Conservation (phyloP, 2,329 filamentous ascomycete species). For the Ophiostoma ips region DNA sequence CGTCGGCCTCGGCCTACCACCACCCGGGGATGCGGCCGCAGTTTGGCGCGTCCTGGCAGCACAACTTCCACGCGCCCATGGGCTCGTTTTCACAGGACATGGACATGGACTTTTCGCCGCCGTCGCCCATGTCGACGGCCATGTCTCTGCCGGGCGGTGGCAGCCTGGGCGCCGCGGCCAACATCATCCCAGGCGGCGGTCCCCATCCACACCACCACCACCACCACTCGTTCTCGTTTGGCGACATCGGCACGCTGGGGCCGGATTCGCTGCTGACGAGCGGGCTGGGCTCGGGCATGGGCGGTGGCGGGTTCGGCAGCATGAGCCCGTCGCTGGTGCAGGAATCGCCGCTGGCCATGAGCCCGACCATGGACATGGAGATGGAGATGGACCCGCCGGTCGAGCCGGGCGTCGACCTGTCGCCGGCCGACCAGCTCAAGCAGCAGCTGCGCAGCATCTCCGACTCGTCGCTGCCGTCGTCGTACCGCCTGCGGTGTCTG, state of each 20-base stretch:
- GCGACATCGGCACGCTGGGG: slow-evolving; percentile 1
- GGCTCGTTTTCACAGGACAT: slow-evolving; percentile 12
- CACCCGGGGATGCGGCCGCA: slow-evolving; percentile 15
- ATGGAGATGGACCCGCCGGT: slow-evolving; percentile 2
- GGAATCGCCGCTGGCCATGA: slow-evolving; percentile 10
- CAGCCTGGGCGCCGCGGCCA: slow-evolving; percentile 10
- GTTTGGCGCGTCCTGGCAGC: slow-evolving; percentile 14
- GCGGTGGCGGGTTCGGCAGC: slow-evolving; percentile 4
- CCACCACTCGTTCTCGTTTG: slow-evolving; percentile 10
- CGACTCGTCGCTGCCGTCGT: slow-evolving; percentile 16
- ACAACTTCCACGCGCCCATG: slow-evolving; percentile 13
- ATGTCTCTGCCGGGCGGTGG: slow-evolving; percentile 5
- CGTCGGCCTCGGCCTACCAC: slow-evolving; percentile 4
- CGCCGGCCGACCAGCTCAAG: slow-evolving; percentile 16
- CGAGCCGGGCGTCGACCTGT: slow-evolving; percentile 12
- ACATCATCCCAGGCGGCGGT: slow-evolving; percentile 7
- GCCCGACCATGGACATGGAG: slow-evolving; percentile 1
- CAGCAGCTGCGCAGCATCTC: slow-evolving; percentile 18
- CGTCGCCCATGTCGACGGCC: slow-evolving; percentile 12
- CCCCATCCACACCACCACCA: background rate
- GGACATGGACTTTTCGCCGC: slow-evolving; percentile 14
- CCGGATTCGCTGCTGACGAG: slow-evolving; percentile 4
- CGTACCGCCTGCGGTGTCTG: slow-evolving; percentile 16
- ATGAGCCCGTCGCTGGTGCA: slow-evolving; percentile 13
- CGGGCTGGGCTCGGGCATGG: background rate